phyloP scores from a whole-genome alignment of 805 yeast species.

The Ogataea glucozyma region DNA sequence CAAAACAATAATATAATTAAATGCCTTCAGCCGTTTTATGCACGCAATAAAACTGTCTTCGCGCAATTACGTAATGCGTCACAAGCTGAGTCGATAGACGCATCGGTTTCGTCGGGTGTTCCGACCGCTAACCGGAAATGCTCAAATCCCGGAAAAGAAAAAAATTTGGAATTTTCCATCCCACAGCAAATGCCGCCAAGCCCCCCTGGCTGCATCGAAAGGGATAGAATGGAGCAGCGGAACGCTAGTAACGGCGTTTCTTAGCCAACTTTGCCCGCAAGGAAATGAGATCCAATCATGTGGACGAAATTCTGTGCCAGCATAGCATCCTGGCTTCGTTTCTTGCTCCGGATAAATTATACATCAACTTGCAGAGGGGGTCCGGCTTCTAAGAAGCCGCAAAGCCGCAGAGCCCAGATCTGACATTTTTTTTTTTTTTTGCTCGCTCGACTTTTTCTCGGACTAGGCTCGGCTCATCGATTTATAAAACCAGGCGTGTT shows the following conservation, averaged over 20 bases:
- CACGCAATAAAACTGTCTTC: background rate
- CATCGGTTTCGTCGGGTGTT: background rate
- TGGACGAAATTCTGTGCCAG: too few species aligned
- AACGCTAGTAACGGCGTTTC: too few species aligned
- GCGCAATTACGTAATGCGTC: background rate
- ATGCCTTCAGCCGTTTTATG: constrained; percentile 6
- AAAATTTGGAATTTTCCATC: background rate
- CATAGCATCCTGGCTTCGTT: too few species aligned
- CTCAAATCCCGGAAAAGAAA: background rate
- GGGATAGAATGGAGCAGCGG: background rate
- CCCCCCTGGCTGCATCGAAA: background rate
- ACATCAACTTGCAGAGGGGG: too few species aligned
- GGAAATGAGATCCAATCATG: too few species aligned
- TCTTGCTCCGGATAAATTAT: too few species aligned
- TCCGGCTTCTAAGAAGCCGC: too few species aligned
- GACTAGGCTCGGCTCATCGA: too few species aligned
- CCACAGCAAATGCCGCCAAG: constrained; percentile 4
- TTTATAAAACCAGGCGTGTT: too few species aligned
- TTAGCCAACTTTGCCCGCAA: too few species aligned
- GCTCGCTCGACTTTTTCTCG: too few species aligned
- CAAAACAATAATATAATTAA: background rate
- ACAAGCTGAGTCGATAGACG: too few species aligned
- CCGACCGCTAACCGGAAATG: background rate
- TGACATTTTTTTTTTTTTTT: background rate
- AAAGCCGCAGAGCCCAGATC: constrained; percentile 2